These are phyloP conservation scores for Solanum tacnaense DNA, from an alignment of 257 asterid genomes.

Conservation along the genomic window DNA sequence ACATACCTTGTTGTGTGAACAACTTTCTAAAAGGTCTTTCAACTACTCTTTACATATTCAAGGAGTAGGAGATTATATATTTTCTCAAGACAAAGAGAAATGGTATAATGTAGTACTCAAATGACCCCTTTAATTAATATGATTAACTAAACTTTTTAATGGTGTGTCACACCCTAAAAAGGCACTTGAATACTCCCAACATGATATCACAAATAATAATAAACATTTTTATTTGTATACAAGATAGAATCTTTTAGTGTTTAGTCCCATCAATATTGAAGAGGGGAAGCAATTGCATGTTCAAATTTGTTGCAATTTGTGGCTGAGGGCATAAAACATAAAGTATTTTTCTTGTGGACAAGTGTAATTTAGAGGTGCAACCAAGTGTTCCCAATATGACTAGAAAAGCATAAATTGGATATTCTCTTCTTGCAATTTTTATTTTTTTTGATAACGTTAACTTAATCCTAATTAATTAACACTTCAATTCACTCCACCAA, in stretches of 20 bases:
- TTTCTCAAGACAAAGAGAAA: not conserved
- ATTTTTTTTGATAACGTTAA: not conserved
- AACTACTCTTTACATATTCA: not conserved
- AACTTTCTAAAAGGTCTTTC: not conserved
- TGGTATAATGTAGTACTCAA: not conserved
- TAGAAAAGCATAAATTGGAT: conserved; percentile 20
- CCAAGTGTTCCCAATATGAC: conserved; percentile 11
- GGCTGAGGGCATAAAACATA: not conserved
- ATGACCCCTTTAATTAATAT: not conserved
- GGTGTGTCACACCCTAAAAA: not conserved
- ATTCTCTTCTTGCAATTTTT: conserved; percentile 12
- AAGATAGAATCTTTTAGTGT: not conserved
- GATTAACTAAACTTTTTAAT: not conserved
- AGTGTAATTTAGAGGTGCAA: not conserved
- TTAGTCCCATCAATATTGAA: not conserved
- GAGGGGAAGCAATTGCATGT: not conserved
- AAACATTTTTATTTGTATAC: not conserved
- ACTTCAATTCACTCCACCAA: not conserved
- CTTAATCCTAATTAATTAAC: not conserved
- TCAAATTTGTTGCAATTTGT: not conserved
- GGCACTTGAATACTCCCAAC: not conserved
- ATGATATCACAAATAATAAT: not conserved
- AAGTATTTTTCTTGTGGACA: not conserved
- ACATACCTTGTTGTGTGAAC: not conserved
- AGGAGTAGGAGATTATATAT: not conserved